These are phyloP conservation scores for Calonectria montana DNA, from an alignment of 2,329 filamentous ascomycete species.

Conservation along the genomic window DNA sequence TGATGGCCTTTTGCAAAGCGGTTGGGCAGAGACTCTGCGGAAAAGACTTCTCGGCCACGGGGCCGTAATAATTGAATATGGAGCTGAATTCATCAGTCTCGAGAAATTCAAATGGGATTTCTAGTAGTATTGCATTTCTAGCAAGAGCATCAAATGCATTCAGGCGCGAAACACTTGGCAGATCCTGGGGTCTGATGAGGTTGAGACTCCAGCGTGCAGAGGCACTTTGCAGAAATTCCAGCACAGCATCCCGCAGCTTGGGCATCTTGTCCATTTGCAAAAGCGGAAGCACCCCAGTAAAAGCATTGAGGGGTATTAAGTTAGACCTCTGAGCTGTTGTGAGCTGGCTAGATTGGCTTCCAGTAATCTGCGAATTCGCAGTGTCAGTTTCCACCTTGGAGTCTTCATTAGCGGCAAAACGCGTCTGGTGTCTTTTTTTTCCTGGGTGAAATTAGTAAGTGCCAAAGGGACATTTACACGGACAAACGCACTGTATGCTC, in stretches of 20 bases:
- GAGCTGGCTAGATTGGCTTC: neutral
- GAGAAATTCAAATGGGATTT: neutral
- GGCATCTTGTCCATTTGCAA: neutral
- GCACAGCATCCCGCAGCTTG: neutral
- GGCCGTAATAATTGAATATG: neutral
- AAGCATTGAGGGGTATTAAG: neutral
- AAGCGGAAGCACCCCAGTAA: neutral
- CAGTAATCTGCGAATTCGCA: neutral
- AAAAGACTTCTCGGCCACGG: neutral
- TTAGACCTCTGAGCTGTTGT: neutral
- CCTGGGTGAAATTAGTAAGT: neutral
- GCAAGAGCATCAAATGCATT: neutral
- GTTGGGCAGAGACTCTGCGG: neutral
- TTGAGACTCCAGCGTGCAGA: conserved; percentile 1
- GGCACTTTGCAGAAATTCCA: neutral
- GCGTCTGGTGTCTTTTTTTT: neutral
- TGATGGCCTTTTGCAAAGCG: neutral
- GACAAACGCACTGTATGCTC: conserved; percentile 2
- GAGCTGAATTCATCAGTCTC: neutral
- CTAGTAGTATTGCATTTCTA: neutral
- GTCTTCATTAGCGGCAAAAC: neutral
- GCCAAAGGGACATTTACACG: neutral
- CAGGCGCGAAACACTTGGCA: neutral
- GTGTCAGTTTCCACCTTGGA: neutral
- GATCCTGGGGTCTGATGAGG: neutral